Percentiles rank a stretch among this genome's conserved stretches.
Conservation (phyloP, 768 basidiomycete species). For the Candolleomyces eurysporus region DNA sequence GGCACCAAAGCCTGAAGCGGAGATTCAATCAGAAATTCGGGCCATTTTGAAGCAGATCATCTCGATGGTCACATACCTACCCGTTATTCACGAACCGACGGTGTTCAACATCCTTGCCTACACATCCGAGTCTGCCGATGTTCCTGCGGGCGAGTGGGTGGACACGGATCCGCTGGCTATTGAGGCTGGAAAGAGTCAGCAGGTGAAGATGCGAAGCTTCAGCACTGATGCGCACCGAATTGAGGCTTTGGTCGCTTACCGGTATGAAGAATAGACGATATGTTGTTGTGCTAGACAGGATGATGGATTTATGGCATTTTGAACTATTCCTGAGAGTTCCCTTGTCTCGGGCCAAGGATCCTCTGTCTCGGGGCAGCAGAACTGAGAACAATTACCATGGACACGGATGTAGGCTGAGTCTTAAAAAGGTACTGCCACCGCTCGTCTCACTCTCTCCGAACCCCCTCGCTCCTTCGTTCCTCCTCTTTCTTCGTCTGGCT, state of each 20-base stretch:
- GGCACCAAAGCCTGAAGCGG: slow-evolving; percentile 71
- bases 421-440: slow-evolving; percentile 2
- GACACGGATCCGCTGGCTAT: slow-evolving; percentile 93
- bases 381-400: slow-evolving; percentile 24
- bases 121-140: slow-evolving; percentile 86
- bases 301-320: neutral
- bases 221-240: slow-evolving; percentile 98
- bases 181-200: slow-evolving; percentile 89
- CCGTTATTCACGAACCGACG: slow-evolving; percentile 90
- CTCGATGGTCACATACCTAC: slow-evolving; percentile 93
- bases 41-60: slow-evolving; percentile 99
- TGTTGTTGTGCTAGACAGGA: too few species aligned
- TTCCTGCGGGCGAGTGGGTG: slow-evolving; percentile 93
- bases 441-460: slow-evolving; percentile 11
- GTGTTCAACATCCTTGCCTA: slow-evolving; percentile 99
- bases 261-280: slow-evolving; percentile 70
- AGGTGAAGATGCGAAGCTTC: slow-evolving; percentile 93
- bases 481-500: slow-evolving; percentile 16
- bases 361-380: neutral
- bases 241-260: slow-evolving; percentile 97
- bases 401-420: slow-evolving; percentile 6
- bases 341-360: neutral
- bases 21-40: slow-evolving; percentile 96
- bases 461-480: slow-evolving; percentile 21
- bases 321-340: slow-evolving; percentile 4